These are phyloP conservation scores for Claviceps monticola DNA, from an alignment of 2,329 filamentous ascomycete species.

Conservation along the genomic window DNA sequence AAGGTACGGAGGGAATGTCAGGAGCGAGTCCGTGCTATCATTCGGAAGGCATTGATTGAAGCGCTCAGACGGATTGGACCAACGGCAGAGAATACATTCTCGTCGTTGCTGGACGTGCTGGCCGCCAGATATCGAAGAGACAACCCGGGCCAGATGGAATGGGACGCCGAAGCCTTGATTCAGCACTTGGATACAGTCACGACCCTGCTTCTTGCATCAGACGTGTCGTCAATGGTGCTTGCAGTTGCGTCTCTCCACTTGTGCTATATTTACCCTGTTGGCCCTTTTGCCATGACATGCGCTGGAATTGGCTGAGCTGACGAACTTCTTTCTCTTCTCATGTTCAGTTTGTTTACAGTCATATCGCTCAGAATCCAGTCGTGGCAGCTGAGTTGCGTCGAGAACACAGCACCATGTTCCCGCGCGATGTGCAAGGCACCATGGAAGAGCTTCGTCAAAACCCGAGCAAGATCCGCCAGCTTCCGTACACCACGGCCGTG, in stretches of 20 bases:
- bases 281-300: neutral
- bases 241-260: conserved; percentile 1
- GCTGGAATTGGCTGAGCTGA: neutral
- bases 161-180: neutral
- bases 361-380: conserved; percentile 1
- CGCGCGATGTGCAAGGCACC: neutral
- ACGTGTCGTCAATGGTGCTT: conserved; percentile 3
- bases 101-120: neutral
- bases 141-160: neutral
- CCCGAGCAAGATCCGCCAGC: neutral
- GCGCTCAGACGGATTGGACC: neutral
- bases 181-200: conserved; percentile 2
- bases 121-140: neutral
- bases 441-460: neutral
- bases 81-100: neutral
- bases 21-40: neutral
- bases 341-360: neutral
- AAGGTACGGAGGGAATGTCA: neutral
- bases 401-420: neutral
- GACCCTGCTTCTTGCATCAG: conserved; percentile 1
- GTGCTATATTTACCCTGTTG: neutral
- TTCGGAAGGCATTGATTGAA: neutral
- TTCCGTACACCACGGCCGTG: conserved; percentile 1
- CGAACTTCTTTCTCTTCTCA: neutral
- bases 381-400: conserved; percentile 1